These are phyloP conservation scores for Yarrowia deformans DNA, from an alignment of 805 yeast genomes.

Conservation along the genomic window DNA sequence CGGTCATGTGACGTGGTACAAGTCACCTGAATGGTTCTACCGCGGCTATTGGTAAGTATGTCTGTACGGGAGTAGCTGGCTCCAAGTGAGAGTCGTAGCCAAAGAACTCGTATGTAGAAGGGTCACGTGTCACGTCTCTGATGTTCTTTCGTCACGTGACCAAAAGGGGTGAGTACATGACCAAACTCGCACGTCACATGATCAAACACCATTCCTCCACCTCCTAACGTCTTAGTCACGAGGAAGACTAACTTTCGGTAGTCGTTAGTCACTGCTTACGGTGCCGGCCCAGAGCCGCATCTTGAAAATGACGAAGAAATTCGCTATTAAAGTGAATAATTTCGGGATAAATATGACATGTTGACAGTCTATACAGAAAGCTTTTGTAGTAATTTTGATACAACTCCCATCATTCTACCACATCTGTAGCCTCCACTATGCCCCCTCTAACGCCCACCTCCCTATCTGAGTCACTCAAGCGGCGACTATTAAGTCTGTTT, in stretches of 20 bases:
- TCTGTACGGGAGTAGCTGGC: too few relatives aligned
- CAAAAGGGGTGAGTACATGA: too few relatives aligned
- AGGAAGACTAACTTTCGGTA: constrained; percentile 6
- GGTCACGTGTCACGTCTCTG: too few relatives aligned
- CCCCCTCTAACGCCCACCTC: not conserved
- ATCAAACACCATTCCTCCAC: not conserved
- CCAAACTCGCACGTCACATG: not conserved
- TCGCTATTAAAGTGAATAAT: not conserved
- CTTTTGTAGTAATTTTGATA: not conserved
- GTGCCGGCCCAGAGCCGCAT: not conserved
- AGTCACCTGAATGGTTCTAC: too few relatives aligned
- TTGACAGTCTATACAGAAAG: too few relatives aligned
- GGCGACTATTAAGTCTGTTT: constrained; percentile 8
- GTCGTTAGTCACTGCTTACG: constrained; percentile 32
- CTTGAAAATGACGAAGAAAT: not conserved
- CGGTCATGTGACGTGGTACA: too few relatives aligned
- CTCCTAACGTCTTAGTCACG: constrained; percentile 2
- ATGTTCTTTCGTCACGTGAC: not conserved
- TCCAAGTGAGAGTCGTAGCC: too few relatives aligned
- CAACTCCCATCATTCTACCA: not conserved
- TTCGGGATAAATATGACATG: too few relatives aligned
- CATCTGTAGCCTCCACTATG: not conserved
- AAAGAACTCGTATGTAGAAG: too few relatives aligned
- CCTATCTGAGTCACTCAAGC: not conserved
- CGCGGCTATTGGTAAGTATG: too few relatives aligned